Percentiles rank a stretch among this genome's conserved stretches.
Evolutionary conservation across 441 rosid species (phyloP).

Genomic region (Pelargonium citronellum): DNA sequence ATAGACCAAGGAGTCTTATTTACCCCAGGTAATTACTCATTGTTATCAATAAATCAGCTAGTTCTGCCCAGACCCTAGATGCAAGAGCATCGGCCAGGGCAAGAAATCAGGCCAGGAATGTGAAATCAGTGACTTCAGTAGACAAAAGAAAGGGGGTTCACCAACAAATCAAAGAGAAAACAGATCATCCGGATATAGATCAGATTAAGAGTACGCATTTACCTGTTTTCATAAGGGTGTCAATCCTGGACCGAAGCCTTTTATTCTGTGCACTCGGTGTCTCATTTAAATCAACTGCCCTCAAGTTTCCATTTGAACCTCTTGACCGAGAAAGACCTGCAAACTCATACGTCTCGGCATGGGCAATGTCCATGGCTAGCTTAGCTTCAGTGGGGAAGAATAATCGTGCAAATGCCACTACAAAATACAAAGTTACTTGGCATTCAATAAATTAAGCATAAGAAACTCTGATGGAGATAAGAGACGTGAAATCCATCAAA

Average conservation of each 20-base stretch:
- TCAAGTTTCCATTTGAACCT: conserved; percentile 54
- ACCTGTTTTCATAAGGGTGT: conserved; percentile 91
- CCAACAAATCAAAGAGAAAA: not conserved
- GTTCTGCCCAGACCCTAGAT: too few species aligned
- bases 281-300: conserved; percentile 82
- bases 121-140: too few species aligned
- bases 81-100: too few species aligned
- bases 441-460: too few species aligned
- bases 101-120: too few species aligned
- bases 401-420: conserved; percentile 78
- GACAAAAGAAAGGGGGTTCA: too few species aligned
- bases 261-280: conserved; percentile 65
- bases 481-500: too few species aligned
- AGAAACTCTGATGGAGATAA: too few species aligned
- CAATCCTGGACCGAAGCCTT: conserved; percentile 61
- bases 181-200: conserved; percentile 13
- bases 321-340: conserved; percentile 53
- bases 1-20: too few species aligned
- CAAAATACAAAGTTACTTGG: too few species aligned
- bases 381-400: conserved; percentile 89
- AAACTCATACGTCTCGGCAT: conserved; percentile 60
- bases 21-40: too few species aligned
- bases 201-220: conserved; percentile 12
- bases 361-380: conserved; percentile 81
- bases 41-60: too few species aligned